Conservation (phyloP, 1,284 basidiomycete genomes). For the Microbotryum saponariae region DNA sequence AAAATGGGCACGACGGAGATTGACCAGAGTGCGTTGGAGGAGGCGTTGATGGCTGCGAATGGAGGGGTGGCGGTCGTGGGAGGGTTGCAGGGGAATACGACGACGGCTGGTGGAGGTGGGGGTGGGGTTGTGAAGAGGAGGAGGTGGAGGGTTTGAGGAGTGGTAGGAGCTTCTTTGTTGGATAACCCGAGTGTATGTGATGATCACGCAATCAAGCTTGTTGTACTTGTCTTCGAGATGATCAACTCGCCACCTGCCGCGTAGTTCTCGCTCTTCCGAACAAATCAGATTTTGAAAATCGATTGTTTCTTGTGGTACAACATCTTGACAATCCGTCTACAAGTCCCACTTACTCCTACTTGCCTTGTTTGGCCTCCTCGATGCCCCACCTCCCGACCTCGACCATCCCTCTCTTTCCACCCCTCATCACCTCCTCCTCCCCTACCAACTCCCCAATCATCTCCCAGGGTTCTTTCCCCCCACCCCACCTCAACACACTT, state of each 20-base stretch:
- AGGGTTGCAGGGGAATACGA: not conserved
- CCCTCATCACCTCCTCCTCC: conserved; percentile 55
- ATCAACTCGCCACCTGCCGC: no score
- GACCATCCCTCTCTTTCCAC: conserved; percentile 75
- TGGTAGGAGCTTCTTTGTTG: no score
- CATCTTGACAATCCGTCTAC: no score
- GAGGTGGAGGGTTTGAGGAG: conserved; percentile 13
- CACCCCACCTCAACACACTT: conserved; percentile 71
- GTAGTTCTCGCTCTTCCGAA: no score
- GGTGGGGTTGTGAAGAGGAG: conserved; percentile 14
- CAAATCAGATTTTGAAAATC: no score
- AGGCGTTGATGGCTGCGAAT: conserved; percentile 6
- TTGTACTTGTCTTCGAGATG: no score
- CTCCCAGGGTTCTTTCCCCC: conserved; percentile 85
- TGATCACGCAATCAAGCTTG: no score
- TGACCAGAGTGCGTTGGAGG: not conserved
- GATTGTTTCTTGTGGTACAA: no score
- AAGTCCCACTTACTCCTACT: not conserved
- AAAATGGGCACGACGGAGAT: not conserved
- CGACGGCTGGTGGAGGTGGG: conserved; percentile 8
- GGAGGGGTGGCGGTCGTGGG: not conserved
- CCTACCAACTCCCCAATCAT: conserved; percentile 74
- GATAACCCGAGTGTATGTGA: no score
- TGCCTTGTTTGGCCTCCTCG: conserved; percentile 41
- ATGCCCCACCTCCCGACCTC: conserved; percentile 80